phyloP scores from a whole-genome alignment of 257 asterid genomes.

The Fraxinus americana region DNA sequence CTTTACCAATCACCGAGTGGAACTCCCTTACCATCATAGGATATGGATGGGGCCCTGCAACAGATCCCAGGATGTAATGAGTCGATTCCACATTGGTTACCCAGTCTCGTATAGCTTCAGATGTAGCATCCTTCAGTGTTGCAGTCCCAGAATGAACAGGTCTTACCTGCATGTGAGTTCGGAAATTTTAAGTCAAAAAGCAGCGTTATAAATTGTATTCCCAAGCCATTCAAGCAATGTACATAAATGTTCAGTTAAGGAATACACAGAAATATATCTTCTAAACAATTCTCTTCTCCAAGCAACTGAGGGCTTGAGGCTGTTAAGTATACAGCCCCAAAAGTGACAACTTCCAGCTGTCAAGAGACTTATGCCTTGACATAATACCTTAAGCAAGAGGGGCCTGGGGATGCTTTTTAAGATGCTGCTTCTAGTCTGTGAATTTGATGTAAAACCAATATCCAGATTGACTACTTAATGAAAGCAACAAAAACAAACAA shows the following conservation, averaged over 20 bases:
- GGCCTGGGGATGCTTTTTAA: no score
- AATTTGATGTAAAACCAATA: neutral
- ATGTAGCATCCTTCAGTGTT: slow-evolving; percentile 94
- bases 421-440: neutral
- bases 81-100: slow-evolving; percentile 94
- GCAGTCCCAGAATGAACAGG: slow-evolving; percentile 95
- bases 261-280: no score
- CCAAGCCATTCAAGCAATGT: no score
- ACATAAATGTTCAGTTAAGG: no score
- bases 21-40: slow-evolving; percentile 97
- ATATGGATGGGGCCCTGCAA: slow-evolving; percentile 95
- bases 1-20: slow-evolving; percentile 93
- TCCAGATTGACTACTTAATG: slow-evolving; percentile 15
- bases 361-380: no score
- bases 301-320: neutral
- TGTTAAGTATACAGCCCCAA: no score
- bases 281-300: no score
- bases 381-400: no score
- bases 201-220: no score
- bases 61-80: slow-evolving; percentile 92
- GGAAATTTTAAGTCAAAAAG: neutral
- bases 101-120: slow-evolving; percentile 98
- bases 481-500: slow-evolving; percentile 3
- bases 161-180: slow-evolving; percentile 61
- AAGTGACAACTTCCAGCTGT: no score